phyloP scores from a whole-genome alignment of 2,329 filamentous ascomycete species.

The Cladosporium sp. region DNA sequence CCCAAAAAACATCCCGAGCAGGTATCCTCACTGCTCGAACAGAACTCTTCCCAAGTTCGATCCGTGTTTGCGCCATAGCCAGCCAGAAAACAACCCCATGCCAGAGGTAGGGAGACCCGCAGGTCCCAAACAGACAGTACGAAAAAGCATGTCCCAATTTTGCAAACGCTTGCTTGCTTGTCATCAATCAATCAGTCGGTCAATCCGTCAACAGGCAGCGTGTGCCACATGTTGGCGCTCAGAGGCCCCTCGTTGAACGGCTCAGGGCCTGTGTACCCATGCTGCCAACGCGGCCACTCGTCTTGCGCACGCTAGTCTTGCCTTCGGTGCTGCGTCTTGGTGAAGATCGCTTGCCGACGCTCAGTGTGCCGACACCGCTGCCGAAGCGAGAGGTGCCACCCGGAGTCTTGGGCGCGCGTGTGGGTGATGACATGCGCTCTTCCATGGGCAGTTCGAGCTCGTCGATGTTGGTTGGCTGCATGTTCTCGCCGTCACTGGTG shows the following conservation, averaged over 20 bases:
- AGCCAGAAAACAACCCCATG: not conserved
- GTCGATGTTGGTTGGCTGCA: slow-evolving; percentile 22
- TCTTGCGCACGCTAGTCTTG: slow-evolving; percentile 48
- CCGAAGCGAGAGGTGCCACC: slow-evolving; percentile 34
- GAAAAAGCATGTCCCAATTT: not conserved
- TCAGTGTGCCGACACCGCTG: slow-evolving; percentile 42
- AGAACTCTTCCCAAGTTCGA: not conserved
- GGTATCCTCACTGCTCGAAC: not conserved
- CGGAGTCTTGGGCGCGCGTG: slow-evolving; percentile 40
- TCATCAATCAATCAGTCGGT: slow-evolving; percentile 1
- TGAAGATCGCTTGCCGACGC: slow-evolving; percentile 43
- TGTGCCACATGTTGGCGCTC: not conserved
- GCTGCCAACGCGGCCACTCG: slow-evolving; percentile 48
- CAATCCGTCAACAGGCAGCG: no score
- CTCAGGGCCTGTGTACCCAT: slow-evolving; percentile 27
- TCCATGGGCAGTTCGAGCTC: slow-evolving; percentile 22
- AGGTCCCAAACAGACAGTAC: not conserved
- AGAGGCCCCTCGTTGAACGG: slow-evolving; percentile 4
- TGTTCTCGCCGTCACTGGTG: slow-evolving; percentile 46
- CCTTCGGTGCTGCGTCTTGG: slow-evolving; percentile 45
- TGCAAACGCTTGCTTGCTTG: not conserved
- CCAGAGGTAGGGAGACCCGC: not conserved
- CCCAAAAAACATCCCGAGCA: not conserved
- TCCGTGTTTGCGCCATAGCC: not conserved
- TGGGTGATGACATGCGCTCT: slow-evolving; percentile 24